Evolutionary conservation across 352 stramenopile genomes (phyloP).

Genomic region (Globisporangium cylindrosporum): DNA sequence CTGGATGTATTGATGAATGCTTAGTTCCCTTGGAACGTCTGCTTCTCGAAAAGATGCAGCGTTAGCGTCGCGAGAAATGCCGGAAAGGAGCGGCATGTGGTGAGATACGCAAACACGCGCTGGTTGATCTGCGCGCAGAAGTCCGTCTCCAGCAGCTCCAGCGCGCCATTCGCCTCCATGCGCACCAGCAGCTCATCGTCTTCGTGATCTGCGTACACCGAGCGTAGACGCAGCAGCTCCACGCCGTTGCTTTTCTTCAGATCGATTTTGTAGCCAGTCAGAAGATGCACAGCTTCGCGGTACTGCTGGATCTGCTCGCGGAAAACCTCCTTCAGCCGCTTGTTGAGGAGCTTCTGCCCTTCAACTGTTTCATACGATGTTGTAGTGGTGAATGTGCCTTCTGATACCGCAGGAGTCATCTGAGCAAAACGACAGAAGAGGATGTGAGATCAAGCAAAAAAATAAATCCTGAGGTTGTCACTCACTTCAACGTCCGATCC

Average conservation of each 20-base stretch:
- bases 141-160: slow-evolving; percentile 84
- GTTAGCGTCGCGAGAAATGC: slow-evolving; percentile 89
- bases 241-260: slow-evolving; percentile 77
- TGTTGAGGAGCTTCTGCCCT: slow-evolving; percentile 83
- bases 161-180: slow-evolving; percentile 66
- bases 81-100: slow-evolving; percentile 84
- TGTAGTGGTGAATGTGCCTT: slow-evolving; percentile 57
- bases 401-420: slow-evolving; percentile 14
- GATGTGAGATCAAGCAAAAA: not conserved
- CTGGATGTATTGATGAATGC: not conserved
- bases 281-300: slow-evolving; percentile 84
- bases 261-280: slow-evolving; percentile 89
- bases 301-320: slow-evolving; percentile 89
- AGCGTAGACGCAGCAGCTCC: slow-evolving; percentile 72
- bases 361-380: slow-evolving; percentile 84
- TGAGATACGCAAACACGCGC: slow-evolving; percentile 64
- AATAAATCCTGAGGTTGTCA: no score
- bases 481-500: slow-evolving; percentile 30
- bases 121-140: slow-evolving; percentile 71
- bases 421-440: not conserved
- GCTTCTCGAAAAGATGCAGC: slow-evolving; percentile 89
- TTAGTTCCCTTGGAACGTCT: slow-evolving; percentile 84
- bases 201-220: slow-evolving; percentile 84
- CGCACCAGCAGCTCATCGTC: slow-evolving; percentile 84
- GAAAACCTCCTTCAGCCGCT: slow-evolving; percentile 88